Conservation (phyloP, 495 filamentous ascomycete genomes). For the Aspergillus wentii region DNA sequence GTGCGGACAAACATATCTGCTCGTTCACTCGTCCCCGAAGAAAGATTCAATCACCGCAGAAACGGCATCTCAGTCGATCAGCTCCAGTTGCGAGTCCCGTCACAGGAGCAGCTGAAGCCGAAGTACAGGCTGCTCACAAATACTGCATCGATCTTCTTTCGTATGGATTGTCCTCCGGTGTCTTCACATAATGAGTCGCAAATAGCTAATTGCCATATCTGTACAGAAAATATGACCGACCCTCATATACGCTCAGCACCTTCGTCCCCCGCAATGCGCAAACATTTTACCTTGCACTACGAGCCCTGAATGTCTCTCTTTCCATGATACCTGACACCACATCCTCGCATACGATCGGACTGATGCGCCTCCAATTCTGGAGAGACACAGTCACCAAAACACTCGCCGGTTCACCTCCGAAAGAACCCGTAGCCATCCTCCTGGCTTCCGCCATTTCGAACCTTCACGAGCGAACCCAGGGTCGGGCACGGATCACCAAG, state of each 20-base stretch:
- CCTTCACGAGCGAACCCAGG: constrained; percentile 50
- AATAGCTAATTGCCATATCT: constrained; percentile 5
- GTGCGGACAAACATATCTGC: constrained; percentile 16
- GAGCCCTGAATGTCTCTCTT: constrained; percentile 88
- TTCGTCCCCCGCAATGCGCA: constrained; percentile 69
- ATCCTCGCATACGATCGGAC: constrained; percentile 72
- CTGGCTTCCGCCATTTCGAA: constrained; percentile 63
- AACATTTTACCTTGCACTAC: constrained; percentile 84
- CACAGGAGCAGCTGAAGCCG: constrained; percentile 28
- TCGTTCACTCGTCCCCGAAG: background rate
- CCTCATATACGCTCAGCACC: constrained; percentile 78
- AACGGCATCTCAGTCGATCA: constrained; percentile 21
- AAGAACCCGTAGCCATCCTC: constrained; percentile 86
- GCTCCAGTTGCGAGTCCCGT: constrained; percentile 8
- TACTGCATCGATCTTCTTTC: constrained; percentile 55
- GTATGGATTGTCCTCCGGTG: constrained; percentile 27
- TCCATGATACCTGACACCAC: constrained; percentile 84
- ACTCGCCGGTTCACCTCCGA: constrained; percentile 69
- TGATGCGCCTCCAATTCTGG: constrained; percentile 94
- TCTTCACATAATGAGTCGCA: background rate
- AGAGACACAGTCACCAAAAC: constrained; percentile 71
- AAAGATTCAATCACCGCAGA: constrained; percentile 9
- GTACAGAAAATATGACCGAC: constrained; percentile 72
- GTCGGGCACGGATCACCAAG: constrained; percentile 60
- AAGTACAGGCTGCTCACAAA: constrained; percentile 47